Evolutionary conservation across 1,284 basidiomycete species (phyloP), one percentile per base, ranked within the genome.

Genomic region (Papiliotrema fonsecae): DNA sequence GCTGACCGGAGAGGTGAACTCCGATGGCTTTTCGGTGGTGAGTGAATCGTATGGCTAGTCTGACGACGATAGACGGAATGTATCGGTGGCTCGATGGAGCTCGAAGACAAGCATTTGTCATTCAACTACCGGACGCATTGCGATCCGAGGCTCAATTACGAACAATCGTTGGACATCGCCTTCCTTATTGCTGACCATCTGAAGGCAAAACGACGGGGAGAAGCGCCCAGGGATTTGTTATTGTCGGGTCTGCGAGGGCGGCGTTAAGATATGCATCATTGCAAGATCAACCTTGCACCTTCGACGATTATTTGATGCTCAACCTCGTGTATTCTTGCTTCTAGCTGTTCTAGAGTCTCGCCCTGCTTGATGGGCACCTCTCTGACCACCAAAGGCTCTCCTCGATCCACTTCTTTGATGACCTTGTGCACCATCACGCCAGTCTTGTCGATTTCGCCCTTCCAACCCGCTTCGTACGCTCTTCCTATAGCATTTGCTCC

Each of bases 341-440:
- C 88, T 56, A 94, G 85, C 37, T 77, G 78, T 54, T 86, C 86
- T 50, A 87, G 70, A 5, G 80, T 74, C 59, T 97, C 92, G 11
- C 80, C 87, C 45, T 84, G 75, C 56, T 76, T 73, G 50, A 96
- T 84, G 55, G 81, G 79, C 11, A 98, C 82, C 64, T 90, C 82
- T 50, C 81, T 77, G 39, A 93, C 85, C 25, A 97, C 70, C 32
- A 98, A 67, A 0, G 94, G 92, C 64, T 87, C 83, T 1, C 94
- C 96, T 6, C 85, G 81, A 73, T 98, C 96, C 11, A 98, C 92
- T 66, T 94, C 89, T 53, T 85, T 85, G 27, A 97, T 85, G 14
- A 97, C 94, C 30, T 85, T 81, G 74, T 98, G 94, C 0, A 97
- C 85, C 94, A 98, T 98, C 3, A 83, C 85, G 0, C 94, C 94